These are phyloP conservation scores for Tetrahymena malaccensis DNA, from an alignment of 73 alveolate species.

Conservation along the genomic window DNA sequence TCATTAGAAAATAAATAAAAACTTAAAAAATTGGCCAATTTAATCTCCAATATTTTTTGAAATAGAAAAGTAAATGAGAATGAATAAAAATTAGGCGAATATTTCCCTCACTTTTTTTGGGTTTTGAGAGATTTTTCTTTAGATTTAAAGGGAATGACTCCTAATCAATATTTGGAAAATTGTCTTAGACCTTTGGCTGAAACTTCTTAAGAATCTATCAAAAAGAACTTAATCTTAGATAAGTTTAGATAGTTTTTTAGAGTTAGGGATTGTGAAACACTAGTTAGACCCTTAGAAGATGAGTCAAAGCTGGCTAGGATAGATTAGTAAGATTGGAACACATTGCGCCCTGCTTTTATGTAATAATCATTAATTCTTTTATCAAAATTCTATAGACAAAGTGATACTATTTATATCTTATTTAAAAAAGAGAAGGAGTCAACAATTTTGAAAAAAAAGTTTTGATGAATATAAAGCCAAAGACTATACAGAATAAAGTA, in stretches of 20 bases:
- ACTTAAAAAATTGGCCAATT: background rate
- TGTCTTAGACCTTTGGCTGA: slow-evolving; percentile 59
- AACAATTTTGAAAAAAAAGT: slow-evolving; percentile 65
- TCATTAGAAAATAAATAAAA: background rate
- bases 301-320: slow-evolving; percentile 79
- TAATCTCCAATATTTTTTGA: background rate
- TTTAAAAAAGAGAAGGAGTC: slow-evolving; percentile 3
- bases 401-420: background rate
- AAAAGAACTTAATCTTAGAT: slow-evolving; percentile 72
- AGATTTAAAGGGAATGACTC: slow-evolving; percentile 69
- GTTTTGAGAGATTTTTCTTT: slow-evolving; percentile 83
- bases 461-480: slow-evolving; percentile 51
- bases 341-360: slow-evolving; percentile 67
- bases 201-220: slow-evolving; percentile 54
- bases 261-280: slow-evolving; percentile 81
- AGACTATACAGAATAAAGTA: slow-evolving; percentile 63
- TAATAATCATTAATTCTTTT: background rate
- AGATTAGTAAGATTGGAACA: slow-evolving; percentile 65
- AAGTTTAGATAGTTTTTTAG: slow-evolving; percentile 75
- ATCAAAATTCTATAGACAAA: too few relatives aligned
- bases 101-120: slow-evolving; percentile 87
- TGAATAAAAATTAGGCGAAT: slow-evolving; percentile 61
- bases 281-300: slow-evolving; percentile 80
- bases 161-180: slow-evolving; percentile 80
- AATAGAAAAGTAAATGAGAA: slow-evolving; percentile 35